Evolutionary conservation across 2,329 filamentous ascomycete species (phyloP), one percentile per base, ranked within the genome.

Genomic region (Zarea fungicola): DNA sequence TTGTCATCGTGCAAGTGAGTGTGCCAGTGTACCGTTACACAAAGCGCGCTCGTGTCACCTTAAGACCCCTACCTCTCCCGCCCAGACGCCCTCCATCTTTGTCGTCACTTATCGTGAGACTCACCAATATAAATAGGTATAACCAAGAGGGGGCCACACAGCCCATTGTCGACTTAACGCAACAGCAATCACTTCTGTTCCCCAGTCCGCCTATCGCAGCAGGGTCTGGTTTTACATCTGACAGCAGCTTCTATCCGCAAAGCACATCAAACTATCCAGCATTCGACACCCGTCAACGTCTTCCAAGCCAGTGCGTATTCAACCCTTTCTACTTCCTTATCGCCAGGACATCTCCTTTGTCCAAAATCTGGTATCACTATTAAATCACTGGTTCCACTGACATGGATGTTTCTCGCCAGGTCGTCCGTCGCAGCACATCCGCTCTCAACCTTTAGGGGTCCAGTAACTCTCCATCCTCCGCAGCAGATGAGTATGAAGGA

Each of bases 91-190:
- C 34, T n/a, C 26, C 44, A n/a, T n/a, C 35, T n/a, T 18, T 31
- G 6, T 23, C 5, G 16, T 44, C 25, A n/a, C 43, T 39, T 16
- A 46, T 46, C 25, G 25, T 7, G 43, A 46, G 34, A 37, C 43
- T 46, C 6, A 46, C 34, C 4, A 23, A 34, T 46, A 39, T 39
- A 29, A 46, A 36, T 40, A 39, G 35, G 40, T 40, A 32, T 32
- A 47, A 19, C 26, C 26, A 19, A 11, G 23, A 6, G n/a, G 6
- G 18, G n/a, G 7, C 16, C 42, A 26, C 21, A 19, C 23, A 31
- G 11, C 3, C 37, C 37, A 18, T 28, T 23, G n/a, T n/a, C n/a
- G n/a, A n/a, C n/a, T n/a, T n/a, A n/a, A n/a, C n/a, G n/a, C n/a
- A n/a, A n/a, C n/a, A n/a, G n/a, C n/a, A n/a, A n/a, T n/a, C n/a